A percentile compares a stretch with the other conserved stretches of the same genome.
These are phyloP conservation scores for Castanopsis chinensis DNA, from an alignment of 306 rosid genomes.

Conservation along the genomic window DNA sequence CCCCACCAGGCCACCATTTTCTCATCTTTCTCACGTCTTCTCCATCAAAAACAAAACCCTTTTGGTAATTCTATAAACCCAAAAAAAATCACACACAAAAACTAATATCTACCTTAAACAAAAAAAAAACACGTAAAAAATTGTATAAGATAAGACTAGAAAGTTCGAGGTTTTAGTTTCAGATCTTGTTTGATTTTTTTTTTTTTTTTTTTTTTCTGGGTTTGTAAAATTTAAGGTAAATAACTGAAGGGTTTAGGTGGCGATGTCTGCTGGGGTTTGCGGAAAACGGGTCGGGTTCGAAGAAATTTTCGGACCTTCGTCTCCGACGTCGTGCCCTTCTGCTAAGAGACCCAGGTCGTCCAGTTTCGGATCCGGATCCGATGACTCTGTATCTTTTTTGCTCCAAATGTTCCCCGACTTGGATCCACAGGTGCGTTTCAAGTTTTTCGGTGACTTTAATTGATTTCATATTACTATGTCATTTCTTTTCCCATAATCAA, in stretches of 20 bases:
- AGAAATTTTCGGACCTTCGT: slow-evolving; percentile 42
- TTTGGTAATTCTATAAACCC: neutral
- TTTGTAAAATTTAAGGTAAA: neutral
- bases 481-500: neutral
- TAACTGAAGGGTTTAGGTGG: neutral
- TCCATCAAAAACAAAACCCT: slow-evolving; percentile 16
- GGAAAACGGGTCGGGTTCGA: slow-evolving; percentile 43
- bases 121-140: no score
- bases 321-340: slow-evolving; percentile 34
- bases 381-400: slow-evolving; percentile 23
- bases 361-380: slow-evolving; percentile 16
- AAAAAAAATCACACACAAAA: neutral
- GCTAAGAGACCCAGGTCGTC: slow-evolving; percentile 35
- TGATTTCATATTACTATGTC: neutral
- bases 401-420: slow-evolving; percentile 35
- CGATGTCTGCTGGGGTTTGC: slow-evolving; percentile 41
- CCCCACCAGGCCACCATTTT: neutral
- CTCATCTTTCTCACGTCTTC: neutral
- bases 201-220: neutral
- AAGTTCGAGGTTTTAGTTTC: neutral
- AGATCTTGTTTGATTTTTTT: neutral
- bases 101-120: neutral
- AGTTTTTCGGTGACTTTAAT: neutral
- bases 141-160: neutral
- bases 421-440: slow-evolving; percentile 28